Base-by-base conservation (phyloP, 139 green algal species). In the Chlorella sorokiniana region DNA sequence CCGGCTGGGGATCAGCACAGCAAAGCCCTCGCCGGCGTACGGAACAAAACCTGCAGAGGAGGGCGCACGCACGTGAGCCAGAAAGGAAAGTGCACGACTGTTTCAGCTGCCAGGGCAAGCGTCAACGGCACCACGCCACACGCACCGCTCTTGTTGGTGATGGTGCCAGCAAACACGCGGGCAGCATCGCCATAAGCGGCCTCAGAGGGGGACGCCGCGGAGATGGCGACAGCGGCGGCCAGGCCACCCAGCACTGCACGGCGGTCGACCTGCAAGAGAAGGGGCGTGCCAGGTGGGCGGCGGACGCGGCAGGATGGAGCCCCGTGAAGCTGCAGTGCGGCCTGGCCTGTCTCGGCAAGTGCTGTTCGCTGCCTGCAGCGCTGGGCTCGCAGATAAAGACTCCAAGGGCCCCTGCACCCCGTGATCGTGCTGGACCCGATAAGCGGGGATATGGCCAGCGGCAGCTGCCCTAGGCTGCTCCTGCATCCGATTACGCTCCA, bases 11-110 rank as follows among this genome's bases (percentile, higher is more conserved):
- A 99, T 85, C 80, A 96, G 85, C 78, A 99, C 38, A 4, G 92
- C 86, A 86, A 96, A 99, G 87, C 93, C 95, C 41, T 98, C 94
- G 31, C 97, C 97, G 65, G 90, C 86, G 89, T 98, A 99, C n/a
- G 92, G 90, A 38, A 97, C 82, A 85, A 97, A 99, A 76, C 94
- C 93, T 93, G 84, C 41, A 77, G 18, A n/a, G n/a, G n/a, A n/a
- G n/a, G n/a, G n/a, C n/a, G n/a, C n/a, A n/a, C n/a, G n/a, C n/a
- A n/a, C n/a, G n/a, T n/a, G n/a, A n/a, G n/a, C n/a, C n/a, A n/a
- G n/a, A n/a, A n/a, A n/a, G 20, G 29, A 10, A 54, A 51, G 9
- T 20, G 18, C 31, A 48, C 11, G 14, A 51, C 16, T 48, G 11
- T 74, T 74, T 20, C 31, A 33, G 20, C 8, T 16, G 23, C 16